Conservation (phyloP, 2,329 filamentous ascomycete species). For the Colletotrichum camelliae region DNA sequence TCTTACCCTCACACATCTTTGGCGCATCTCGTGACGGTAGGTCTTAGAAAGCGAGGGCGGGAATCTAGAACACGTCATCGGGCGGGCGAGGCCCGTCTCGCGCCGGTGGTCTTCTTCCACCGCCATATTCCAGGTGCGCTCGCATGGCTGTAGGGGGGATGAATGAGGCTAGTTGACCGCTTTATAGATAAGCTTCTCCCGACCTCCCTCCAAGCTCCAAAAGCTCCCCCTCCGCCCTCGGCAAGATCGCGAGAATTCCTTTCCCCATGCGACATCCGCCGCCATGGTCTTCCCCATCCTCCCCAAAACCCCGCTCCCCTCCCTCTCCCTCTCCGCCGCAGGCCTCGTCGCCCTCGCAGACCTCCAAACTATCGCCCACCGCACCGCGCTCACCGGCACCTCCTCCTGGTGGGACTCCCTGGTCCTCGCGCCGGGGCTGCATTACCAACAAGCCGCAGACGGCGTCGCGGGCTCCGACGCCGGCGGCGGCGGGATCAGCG, state of each 20-base stretch:
- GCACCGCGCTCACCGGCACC: conserved; percentile 62
- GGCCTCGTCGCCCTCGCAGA: conserved; percentile 66
- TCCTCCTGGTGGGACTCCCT: conserved; percentile 62
- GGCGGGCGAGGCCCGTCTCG: neutral
- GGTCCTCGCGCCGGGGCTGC: conserved; percentile 64
- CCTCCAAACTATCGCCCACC: conserved; percentile 58
- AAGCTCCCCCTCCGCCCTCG: no score
- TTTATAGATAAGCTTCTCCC: neutral
- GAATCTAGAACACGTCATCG: neutral
- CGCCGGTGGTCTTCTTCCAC: neutral
- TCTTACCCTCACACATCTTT: neutral
- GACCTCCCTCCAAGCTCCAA: neutral
- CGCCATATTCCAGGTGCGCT: neutral
- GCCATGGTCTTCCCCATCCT: conserved; percentile 42
- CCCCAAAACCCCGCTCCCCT: conserved; percentile 50
- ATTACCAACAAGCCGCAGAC: conserved; percentile 64
- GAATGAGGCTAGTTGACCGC: neutral
- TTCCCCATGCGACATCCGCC: neutral
- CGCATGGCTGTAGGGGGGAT: neutral
- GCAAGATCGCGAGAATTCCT: no score
- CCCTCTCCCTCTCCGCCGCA: conserved; percentile 51
- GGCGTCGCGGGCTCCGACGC: conserved; percentile 43
- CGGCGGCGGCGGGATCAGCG: conserved; percentile 35
- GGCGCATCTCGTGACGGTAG: neutral
- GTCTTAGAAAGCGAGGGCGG: neutral